Evolutionary conservation across 1,284 basidiomycete genomes (phyloP).

Genomic region (Uromyces viciae-fabae): DNA sequence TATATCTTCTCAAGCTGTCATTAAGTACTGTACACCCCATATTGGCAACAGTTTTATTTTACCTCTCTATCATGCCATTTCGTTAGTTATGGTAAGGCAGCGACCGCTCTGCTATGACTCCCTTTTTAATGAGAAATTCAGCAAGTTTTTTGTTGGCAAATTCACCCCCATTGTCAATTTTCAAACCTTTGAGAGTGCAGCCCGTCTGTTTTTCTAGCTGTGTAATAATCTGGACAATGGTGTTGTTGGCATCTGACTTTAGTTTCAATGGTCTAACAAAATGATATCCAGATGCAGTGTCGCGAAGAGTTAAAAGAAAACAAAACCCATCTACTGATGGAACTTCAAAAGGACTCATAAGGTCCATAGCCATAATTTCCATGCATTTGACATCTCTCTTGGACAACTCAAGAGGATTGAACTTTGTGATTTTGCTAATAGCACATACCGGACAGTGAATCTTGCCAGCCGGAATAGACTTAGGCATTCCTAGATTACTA

Average conservation of each 20-base stretch:
- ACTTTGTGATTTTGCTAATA: background rate
- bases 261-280: background rate
- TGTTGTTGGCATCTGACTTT: background rate
- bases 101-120: background rate
- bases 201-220: background rate
- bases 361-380: background rate
- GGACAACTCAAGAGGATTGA: background rate
- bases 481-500: background rate
- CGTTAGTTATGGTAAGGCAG: constrained; percentile 11
- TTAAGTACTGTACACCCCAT: constrained; percentile 1
- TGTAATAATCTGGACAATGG: background rate
- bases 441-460: background rate
- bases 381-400: background rate
- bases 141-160: background rate
- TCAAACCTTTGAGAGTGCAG: background rate
- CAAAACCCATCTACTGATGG: background rate
- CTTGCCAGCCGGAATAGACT: background rate
- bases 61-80: background rate
- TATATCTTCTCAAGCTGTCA: too few relatives aligned
- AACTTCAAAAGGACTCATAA: constrained; percentile 12
- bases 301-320: background rate
- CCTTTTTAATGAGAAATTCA: background rate
- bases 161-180: background rate
- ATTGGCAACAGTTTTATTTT: background rate
- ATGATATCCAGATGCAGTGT: background rate